Evolutionary conservation across 208 protist species (phyloP), one percentile per base, ranked within the genome.

Genomic region (Leishmania lainsoni): DNA sequence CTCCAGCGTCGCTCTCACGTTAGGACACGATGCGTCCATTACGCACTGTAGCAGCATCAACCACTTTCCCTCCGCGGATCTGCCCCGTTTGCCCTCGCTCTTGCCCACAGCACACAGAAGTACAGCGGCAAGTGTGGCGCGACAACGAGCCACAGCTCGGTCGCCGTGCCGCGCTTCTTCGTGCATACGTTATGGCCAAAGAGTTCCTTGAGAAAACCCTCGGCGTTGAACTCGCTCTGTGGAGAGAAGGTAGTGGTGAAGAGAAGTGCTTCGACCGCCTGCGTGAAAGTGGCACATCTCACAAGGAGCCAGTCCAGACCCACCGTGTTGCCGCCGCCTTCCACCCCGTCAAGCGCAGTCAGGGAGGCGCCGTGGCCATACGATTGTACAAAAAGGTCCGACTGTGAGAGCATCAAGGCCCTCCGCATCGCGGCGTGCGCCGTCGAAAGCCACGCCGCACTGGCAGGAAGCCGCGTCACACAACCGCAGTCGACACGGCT

Each of bases 181-280:
- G 45, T 52, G 45, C n/a, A 52, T 45, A 73, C 69, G 2, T 16
- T 73, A 22, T 52, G 42, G 17, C 69, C 69, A 54, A 73, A 29
- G 45, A 73, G 39, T 12, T 51, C 42, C 4, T n/a, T 51, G 8
- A 73, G 69, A 35, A 73, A 1, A 5, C 32, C 69, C 17, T 51
- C 22, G 14, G 69, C 3, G 22, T 12, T 29, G 42, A 73, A 35
- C 10, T 5, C 22, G 45, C 5, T 26, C 45, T 0, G 6, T n/a
- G 9, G 17, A 35, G 42, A 29, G 20, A 73, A 73, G 32, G 26
- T n/a, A 45, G 48, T 35, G 16, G 35, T 73, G 69, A 73, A 80
- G 52, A 84, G 58, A 32, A 68, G 26, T 1, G 70, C 80, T 17
- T 84, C 54, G 4, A 9, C 17, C 29, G 65, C 68, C 69, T 84